Conservation (phyloP, 140 eudicot species). For the Ambrosia hybrid region DNA sequence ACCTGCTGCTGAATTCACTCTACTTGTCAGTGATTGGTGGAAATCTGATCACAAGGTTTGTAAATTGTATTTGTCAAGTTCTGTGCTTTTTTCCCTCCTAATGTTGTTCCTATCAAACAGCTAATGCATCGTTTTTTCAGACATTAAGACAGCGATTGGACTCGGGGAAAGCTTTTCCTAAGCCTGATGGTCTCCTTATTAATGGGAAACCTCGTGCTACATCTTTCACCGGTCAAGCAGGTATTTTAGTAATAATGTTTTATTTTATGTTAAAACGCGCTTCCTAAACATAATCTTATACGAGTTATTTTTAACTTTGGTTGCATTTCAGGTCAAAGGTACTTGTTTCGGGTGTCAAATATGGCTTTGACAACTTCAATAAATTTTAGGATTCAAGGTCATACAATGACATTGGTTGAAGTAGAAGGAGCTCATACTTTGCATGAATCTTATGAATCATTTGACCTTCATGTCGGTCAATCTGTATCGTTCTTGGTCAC, state of each 20-base stretch:
- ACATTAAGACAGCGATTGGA: neutral
- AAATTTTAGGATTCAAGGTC: conserved; percentile 4
- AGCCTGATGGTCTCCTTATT: conserved; percentile 10
- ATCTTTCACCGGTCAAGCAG: neutral
- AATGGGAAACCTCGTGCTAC: neutral
- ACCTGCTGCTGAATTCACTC: conserved; percentile 3
- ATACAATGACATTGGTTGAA: conserved; percentile 9
- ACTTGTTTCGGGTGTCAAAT: conserved; percentile 10
- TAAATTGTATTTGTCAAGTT: too few relatives aligned
- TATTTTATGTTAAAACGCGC: too few relatives aligned
- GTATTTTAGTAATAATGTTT: neutral
- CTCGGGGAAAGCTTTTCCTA: conserved; percentile 1
- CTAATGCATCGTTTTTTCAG: neutral
- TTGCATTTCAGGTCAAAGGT: neutral
- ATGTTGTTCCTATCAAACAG: too few relatives aligned
- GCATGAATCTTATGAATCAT: conserved; percentile 1
- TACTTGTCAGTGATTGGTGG: conserved; percentile 2
- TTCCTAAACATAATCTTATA: too few relatives aligned
- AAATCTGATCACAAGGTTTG: conserved; percentile 11
- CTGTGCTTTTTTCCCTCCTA: too few relatives aligned
- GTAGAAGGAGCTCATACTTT: neutral
- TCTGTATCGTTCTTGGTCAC: conserved; percentile 4
- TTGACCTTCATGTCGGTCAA: conserved; percentile 13
- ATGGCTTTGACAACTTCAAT: conserved; percentile 2
- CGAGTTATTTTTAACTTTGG: too few relatives aligned